These are phyloP conservation scores for Botrytis byssoidea DNA, from an alignment of 2,329 filamentous ascomycete species.

Conservation along the genomic window DNA sequence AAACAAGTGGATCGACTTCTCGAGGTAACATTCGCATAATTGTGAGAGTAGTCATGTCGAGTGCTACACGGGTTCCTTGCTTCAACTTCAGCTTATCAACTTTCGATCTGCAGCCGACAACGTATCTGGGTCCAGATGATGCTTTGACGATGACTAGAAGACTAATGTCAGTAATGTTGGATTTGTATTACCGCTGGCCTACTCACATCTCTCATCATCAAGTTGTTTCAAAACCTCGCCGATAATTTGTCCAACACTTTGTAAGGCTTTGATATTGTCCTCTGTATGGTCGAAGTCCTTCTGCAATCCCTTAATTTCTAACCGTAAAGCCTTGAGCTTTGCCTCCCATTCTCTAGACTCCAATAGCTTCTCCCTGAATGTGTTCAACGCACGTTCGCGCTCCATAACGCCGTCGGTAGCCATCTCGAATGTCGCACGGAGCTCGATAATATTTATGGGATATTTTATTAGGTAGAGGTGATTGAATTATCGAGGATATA, in stretches of 20 bases:
- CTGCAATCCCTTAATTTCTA: slow-evolving; percentile 94
- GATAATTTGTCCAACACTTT: slow-evolving; percentile 99
- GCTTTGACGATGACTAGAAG: slow-evolving; percentile 91
- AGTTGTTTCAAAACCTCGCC: slow-evolving; percentile 98
- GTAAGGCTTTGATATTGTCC: slow-evolving; percentile 98
- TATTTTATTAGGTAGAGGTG: not conserved
- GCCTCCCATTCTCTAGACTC: slow-evolving; percentile 99
- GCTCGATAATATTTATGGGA: not conserved
- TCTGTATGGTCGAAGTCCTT: slow-evolving; percentile 96
- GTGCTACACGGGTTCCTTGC: slow-evolving; percentile 94
- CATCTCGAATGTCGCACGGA: slow-evolving; percentile 13
- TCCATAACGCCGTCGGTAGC: slow-evolving; percentile 44
- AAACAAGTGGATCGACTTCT: slow-evolving; percentile 96
- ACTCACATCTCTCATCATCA: slow-evolving; percentile 95
- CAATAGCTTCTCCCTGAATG: slow-evolving; percentile 78
- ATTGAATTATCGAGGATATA: not conserved
- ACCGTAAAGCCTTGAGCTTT: slow-evolving; percentile 88
- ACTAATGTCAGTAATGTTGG: slow-evolving; percentile 27
- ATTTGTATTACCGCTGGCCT: slow-evolving; percentile 4
- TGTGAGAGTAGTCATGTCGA: slow-evolving; percentile 99
- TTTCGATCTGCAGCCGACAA: slow-evolving; percentile 96
- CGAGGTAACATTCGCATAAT: slow-evolving; percentile 99
- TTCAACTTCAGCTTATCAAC: slow-evolving; percentile 97
- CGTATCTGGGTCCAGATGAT: slow-evolving; percentile 94
- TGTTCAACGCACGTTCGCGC: slow-evolving; percentile 67